Percentiles rank a stretch among this genome's conserved stretches.
Conservation (phyloP, 306 rosid species). For the Cicer arietinum region DNA sequence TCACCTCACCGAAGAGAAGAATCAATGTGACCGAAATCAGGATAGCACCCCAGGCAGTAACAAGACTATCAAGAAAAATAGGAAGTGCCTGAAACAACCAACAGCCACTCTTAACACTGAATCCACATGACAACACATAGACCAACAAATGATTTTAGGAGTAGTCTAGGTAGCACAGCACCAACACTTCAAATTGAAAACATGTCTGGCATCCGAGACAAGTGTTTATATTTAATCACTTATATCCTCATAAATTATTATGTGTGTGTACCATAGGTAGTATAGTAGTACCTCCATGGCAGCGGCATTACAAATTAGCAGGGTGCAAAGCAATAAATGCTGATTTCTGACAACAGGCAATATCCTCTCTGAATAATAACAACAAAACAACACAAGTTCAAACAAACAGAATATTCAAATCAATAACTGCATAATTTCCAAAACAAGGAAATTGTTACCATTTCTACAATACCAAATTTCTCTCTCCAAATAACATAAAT, state of each 20-base stretch:
- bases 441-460: neutral
- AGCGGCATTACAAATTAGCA: conserved; percentile 57
- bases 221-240: too few relatives aligned
- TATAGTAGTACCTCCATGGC: conserved; percentile 52
- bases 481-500: neutral
- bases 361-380: conserved; percentile 46
- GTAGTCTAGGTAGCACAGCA: neutral
- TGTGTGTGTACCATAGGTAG: too few relatives aligned
- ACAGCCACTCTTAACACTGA: conserved; percentile 8
- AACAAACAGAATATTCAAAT: neutral
- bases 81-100: conserved; percentile 52
- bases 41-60: conserved; percentile 64
- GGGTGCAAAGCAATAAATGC: conserved; percentile 58
- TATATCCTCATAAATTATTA: too few relatives aligned
- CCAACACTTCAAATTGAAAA: too few relatives aligned
- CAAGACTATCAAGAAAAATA: conserved; percentile 57
- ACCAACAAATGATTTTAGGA: neutral
- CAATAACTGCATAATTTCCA: neutral
- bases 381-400: conserved; percentile 25
- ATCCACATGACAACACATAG: conserved; percentile 13
- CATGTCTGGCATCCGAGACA: too few relatives aligned
- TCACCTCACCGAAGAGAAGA: conserved; percentile 59
- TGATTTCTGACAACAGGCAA: conserved; percentile 59
- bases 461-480: conserved; percentile 14
- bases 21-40: conserved; percentile 56